Evolutionary conservation across 164 flowering plant species (phyloP).

Genomic region (Cinnamomum chago): DNA sequence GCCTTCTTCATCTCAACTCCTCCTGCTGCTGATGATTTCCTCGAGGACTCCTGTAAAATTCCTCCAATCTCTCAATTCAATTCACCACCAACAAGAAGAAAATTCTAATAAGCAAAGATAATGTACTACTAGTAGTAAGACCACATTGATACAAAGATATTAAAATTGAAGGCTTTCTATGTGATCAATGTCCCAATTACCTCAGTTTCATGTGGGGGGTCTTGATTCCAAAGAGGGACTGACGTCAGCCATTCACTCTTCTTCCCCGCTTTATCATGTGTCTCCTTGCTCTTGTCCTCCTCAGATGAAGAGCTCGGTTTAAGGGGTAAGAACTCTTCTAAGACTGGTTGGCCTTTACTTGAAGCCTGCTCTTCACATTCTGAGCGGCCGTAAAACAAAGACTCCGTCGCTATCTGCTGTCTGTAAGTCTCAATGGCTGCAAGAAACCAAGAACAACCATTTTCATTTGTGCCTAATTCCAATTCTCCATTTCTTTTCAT

Average conservation of each 20-base stretch:
- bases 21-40: background rate
- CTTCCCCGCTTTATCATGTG: conserved; percentile 23
- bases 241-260: conserved; percentile 81
- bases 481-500: no score
- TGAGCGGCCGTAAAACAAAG: conserved; percentile 32
- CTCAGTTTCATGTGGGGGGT: conserved; percentile 24
- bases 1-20: conserved; percentile 40
- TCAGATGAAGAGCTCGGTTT: conserved; percentile 28
- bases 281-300: conserved; percentile 12
- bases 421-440: conserved; percentile 15
- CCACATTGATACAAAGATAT: no score
- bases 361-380: conserved; percentile 54
- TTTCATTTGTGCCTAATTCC: no score
- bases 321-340: conserved; percentile 67
- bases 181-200: no score
- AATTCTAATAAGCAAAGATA: no score
- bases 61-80: background rate
- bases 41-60: background rate
- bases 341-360: conserved; percentile 37
- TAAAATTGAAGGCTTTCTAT: no score
- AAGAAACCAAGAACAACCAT: background rate
- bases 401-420: conserved; percentile 10
- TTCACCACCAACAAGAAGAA: background rate
- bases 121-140: no score
- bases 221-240: conserved; percentile 68